A percentile compares a stretch with the other conserved stretches of the same genome.
phyloP scores from a whole-genome alignment of 768 basidiomycete genomes.

The Flagelloscypha sp. region DNA sequence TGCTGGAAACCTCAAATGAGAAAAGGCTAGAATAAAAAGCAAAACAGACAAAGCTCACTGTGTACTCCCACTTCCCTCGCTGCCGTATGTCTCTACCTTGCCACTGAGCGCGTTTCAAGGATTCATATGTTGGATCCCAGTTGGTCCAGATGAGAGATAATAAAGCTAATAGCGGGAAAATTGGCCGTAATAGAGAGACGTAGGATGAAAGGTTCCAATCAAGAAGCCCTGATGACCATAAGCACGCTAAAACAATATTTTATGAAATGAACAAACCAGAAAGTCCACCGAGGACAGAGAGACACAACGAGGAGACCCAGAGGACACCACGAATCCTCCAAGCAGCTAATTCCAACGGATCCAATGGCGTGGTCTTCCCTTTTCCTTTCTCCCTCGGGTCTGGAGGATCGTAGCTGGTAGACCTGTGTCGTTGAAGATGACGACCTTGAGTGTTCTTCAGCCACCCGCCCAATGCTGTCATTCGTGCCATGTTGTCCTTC shows the following conservation, averaged over 20 bases:
- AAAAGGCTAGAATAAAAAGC: neutral
- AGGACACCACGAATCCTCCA: slow-evolving; percentile 68
- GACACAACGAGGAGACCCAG: slow-evolving; percentile 45
- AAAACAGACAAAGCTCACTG: slow-evolving; percentile 32
- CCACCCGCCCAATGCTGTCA: slow-evolving; percentile 66
- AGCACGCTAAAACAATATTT: slow-evolving; percentile 19
- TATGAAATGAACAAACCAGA: slow-evolving; percentile 31
- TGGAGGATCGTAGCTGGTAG: slow-evolving; percentile 29
- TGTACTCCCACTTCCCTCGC: slow-evolving; percentile 54
- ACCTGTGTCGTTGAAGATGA: slow-evolving; percentile 43
- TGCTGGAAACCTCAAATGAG: slow-evolving; percentile 28
- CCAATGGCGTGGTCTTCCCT: too few species aligned
- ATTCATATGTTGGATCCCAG: slow-evolving; percentile 80
- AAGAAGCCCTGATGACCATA: slow-evolving; percentile 24
- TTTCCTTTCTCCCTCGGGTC: slow-evolving; percentile 38
- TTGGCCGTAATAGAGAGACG: slow-evolving; percentile 25
- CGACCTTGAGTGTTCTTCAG: slow-evolving; percentile 61
- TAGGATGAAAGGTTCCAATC: slow-evolving; percentile 18
- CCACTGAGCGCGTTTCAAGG: slow-evolving; percentile 46
- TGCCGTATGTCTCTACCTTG: slow-evolving; percentile 70
- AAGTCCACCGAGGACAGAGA: slow-evolving; percentile 33
- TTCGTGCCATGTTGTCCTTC: slow-evolving; percentile 77
- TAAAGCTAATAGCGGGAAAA: slow-evolving; percentile 42
- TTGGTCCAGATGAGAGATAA: slow-evolving; percentile 69
- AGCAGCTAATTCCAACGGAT: slow-evolving; percentile 43